phyloP scores from a whole-genome alignment of 108 stramenopile species.

The Cylindrotheca closterium region DNA sequence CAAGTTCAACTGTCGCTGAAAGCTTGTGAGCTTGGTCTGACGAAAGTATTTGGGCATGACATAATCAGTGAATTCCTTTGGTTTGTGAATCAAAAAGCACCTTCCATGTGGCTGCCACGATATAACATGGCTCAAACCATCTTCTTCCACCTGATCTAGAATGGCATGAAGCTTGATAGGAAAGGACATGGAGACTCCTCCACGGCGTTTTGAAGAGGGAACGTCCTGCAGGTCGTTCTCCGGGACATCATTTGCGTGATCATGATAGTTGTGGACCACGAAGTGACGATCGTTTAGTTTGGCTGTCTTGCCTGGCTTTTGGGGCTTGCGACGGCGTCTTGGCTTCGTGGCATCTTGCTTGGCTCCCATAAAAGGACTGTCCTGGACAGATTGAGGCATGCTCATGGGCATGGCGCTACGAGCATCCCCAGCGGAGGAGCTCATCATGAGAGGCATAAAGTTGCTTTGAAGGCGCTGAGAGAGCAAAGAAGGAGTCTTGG shows the following conservation, averaged over 20 bases:
- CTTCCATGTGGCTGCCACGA: slow-evolving; percentile 84
- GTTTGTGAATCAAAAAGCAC: slow-evolving; percentile 75
- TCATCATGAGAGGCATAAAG: slow-evolving; percentile 17
- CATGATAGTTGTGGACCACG: slow-evolving; percentile 74
- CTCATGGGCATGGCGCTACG: neutral
- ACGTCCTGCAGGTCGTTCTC: slow-evolving; percentile 25
- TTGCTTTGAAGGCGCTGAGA: slow-evolving; percentile 32
- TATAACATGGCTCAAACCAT: slow-evolving; percentile 53
- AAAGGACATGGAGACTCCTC: slow-evolving; percentile 64
- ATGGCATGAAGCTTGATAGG: slow-evolving; percentile 69
- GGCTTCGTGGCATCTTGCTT: slow-evolving; percentile 20
- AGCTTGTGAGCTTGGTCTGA: slow-evolving; percentile 27
- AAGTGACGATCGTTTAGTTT: slow-evolving; percentile 68
- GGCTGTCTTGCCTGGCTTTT: slow-evolving; percentile 81
- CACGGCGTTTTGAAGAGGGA: slow-evolving; percentile 19
- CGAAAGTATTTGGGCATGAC: slow-evolving; percentile 76
- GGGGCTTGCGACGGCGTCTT: slow-evolving; percentile 62
- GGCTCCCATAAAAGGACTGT: neutral
- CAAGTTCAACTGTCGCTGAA: slow-evolving; percentile 55
- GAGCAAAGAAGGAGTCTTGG: slow-evolving; percentile 13
- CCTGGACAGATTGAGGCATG: neutral
- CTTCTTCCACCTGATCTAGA: slow-evolving; percentile 57
- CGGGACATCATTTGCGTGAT: slow-evolving; percentile 47
- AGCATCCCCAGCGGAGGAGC: slow-evolving; percentile 1
- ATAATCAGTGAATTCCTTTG: slow-evolving; percentile 54